Evolutionary conservation across 495 filamentous ascomycete genomes (phyloP), one percentile per base, ranked within the genome.

Genomic region (Sporormia fimetaria): DNA sequence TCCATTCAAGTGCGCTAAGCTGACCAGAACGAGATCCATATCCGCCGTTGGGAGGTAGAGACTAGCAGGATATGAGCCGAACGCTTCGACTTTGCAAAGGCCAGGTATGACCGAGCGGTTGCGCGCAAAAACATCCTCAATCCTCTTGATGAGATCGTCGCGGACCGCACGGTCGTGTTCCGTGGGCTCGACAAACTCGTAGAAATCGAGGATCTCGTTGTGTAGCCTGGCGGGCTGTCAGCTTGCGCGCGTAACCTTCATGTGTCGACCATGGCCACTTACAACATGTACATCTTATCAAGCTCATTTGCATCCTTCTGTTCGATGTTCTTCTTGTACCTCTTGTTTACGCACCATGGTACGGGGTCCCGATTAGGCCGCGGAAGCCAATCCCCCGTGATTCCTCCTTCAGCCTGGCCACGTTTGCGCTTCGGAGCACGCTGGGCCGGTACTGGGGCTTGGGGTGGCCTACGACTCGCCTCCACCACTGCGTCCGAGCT

Each of bases 31-130:
- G 23, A 96, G 64, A 58, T 98, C 90, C 68, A 98, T 87, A 60
- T 98, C 90, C 3, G 78, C 83, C 1, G 78, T 90, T 0, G 90
- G 90, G 3, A 98, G 71, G 55, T 94, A 96, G 9, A 95, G 66
- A 0, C 83, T 85, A 6, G 84, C 83, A 10, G 83, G 82, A 51
- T 86, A 98, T 0, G 90, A 96, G 11, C 90, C 90, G 61, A 96
- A 98, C 7, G 77, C 67, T 14, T 69, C 66, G 1, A 95, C 58
- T 26, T 77, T 65, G 16, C 74, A 68, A 7, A 2, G 15, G 22
- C 3, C 4, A 4, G 6, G 1, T 9, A 15, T 6, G 22, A 33
- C 25, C n/a, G n/a, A 25, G 49, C 72, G 73, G 9, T 64, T 60
- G 14, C 38, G 61, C 24, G 64, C 63, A 49, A 86, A 69, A 3